These are phyloP conservation scores for Lipomyces chichibuensis DNA, from an alignment of 805 yeast species.

Conservation along the genomic window DNA sequence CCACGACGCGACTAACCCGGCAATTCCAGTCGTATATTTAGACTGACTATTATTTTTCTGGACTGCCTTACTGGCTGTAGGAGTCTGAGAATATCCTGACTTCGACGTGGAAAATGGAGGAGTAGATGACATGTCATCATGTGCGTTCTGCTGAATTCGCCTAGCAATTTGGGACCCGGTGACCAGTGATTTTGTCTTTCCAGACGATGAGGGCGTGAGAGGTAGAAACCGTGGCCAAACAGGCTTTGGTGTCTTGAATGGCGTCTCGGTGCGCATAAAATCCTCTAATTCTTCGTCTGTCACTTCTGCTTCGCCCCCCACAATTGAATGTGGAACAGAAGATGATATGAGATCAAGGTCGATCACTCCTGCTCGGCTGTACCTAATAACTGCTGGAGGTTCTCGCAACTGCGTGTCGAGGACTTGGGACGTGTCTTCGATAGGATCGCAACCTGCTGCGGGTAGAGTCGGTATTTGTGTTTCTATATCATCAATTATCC, in stretches of 20 bases:
- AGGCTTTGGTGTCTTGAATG: background rate
- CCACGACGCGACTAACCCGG: constrained; percentile 13
- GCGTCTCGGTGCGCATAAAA: background rate
- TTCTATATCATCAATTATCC: background rate
- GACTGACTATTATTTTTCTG: background rate
- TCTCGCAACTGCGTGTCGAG: background rate
- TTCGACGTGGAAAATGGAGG: background rate
- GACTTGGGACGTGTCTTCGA: background rate
- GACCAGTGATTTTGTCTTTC: background rate
- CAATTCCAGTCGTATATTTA: constrained; percentile 2
- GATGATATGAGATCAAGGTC: background rate
- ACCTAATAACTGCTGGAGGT: background rate
- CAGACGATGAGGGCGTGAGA: background rate
- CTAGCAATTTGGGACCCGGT: background rate
- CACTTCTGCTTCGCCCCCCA: background rate
- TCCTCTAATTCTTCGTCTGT: background rate
- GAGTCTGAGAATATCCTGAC: background rate
- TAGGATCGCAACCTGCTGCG: background rate
- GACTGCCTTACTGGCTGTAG: background rate
- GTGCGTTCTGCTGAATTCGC: background rate
- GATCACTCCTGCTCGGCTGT: background rate
- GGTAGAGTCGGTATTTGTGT: background rate
- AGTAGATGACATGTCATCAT: background rate
- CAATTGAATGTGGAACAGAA: background rate
- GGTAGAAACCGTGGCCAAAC: background rate